Conservation (phyloP, 371 early-diverging fungal genomes). For the Lichtheimia hyalospora region DNA sequence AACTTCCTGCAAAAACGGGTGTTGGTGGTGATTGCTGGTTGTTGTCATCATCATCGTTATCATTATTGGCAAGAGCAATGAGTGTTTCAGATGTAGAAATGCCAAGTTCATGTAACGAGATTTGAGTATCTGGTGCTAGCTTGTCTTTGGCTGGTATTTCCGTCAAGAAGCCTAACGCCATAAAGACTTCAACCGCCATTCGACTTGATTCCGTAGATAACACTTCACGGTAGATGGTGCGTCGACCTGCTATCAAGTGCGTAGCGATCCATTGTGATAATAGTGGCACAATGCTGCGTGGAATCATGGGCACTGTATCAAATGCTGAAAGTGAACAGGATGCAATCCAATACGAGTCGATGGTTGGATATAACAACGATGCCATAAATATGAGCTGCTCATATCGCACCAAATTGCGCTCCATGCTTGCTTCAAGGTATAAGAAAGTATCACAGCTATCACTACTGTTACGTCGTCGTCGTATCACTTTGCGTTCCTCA, state of each 20-base stretch:
- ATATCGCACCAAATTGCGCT: constrained; percentile 32
- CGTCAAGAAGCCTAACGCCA: constrained; percentile 43
- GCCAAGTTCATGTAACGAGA: constrained; percentile 44
- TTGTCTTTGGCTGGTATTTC: constrained; percentile 45
- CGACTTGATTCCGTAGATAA: constrained; percentile 47
- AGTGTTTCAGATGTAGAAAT: constrained; percentile 46
- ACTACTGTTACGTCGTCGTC: background rate
- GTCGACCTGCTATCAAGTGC: constrained; percentile 43
- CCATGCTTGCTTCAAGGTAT: constrained; percentile 29
- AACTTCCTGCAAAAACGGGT: background rate
- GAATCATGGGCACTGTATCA: constrained; percentile 48
- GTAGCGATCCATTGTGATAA: constrained; percentile 53
- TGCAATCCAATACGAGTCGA: constrained; percentile 53
- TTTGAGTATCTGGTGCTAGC: constrained; percentile 47
- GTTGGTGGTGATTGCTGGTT: constrained; percentile 13
- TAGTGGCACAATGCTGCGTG: constrained; percentile 44
- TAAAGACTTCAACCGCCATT: constrained; percentile 43
- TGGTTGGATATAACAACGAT: constrained; percentile 46
- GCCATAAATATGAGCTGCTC: constrained; percentile 47
- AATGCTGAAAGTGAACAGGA: constrained; percentile 53
- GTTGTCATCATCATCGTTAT: constrained; percentile 24
- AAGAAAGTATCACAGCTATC: constrained; percentile 13
- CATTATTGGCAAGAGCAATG: constrained; percentile 44
- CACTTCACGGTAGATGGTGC: constrained; percentile 51
- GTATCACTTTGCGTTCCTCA: constrained; percentile 28